Base-by-base conservation (phyloP, 1,284 basidiomycete species). In the Naganishia liquefaciens region DNA sequence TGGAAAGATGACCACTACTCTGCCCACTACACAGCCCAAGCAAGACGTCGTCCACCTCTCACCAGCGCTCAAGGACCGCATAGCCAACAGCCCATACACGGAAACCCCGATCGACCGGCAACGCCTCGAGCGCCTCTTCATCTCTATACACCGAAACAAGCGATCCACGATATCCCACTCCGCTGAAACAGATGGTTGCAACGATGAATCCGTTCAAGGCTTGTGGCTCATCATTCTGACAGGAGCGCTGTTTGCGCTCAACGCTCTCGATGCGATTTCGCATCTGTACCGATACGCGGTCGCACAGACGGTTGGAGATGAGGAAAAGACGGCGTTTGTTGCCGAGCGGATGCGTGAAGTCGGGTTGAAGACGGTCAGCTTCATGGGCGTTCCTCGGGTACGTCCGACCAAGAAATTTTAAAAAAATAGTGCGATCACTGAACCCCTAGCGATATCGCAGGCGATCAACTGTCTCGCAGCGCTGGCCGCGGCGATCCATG, bases 341-440 rank as follows among this genome's bases (percentile, higher is more conserved):
- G 71, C 69, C 5, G 72, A 64, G 63, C 52, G 93, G 71, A 93
- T 98, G 86, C 85, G 95, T 58, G 95, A 99, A 81, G 86, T 89
- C 10, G 92, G 92, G 5, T 77, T 99, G 76, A 98, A 98, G 81
- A 93, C 90, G 72, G 87, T 88, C 74, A 90, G 93, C 70, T 95
- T 96, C 77, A 86, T 92, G 68, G 93, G 93, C 46, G 91, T 95
- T 63, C 91, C 92, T 70, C 85, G 90, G 78, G 90, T 91, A 73
- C 78, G 87, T 72, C 44, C 55, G 15, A n/a, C n/a, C n/a, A n/a
- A n/a, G n/a, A n/a, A n/a, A n/a, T n/a, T n/a, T n/a, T n/a, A n/a
- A n/a, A n/a, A n/a, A n/a, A n/a, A n/a, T n/a, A n/a, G n/a, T n/a
- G n/a, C n/a, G n/a, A n/a, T n/a, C n/a, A n/a, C n/a, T n/a, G n/a